Evolutionary conservation across 768 basidiomycete species (phyloP).

Genomic region (Boletus coccyginus): DNA sequence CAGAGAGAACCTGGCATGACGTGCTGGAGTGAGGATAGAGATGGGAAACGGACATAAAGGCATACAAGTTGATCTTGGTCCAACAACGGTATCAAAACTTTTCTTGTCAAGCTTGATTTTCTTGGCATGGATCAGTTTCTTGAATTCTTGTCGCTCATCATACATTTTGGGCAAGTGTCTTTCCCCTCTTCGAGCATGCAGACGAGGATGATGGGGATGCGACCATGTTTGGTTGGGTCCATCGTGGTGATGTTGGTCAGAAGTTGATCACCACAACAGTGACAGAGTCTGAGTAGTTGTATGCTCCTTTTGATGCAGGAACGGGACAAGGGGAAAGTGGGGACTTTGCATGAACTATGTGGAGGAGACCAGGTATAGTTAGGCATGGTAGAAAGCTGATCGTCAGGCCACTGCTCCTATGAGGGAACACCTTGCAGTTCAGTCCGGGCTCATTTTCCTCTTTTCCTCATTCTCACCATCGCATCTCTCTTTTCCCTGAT

Average conservation of each 20-base stretch:
- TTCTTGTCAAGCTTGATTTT: slow-evolving; percentile 85
- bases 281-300: too few relatives aligned
- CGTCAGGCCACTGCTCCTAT: too few relatives aligned
- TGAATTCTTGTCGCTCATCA: slow-evolving; percentile 77
- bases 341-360: too few relatives aligned
- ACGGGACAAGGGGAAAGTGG: slow-evolving; percentile 42
- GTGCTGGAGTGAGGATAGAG: background rate
- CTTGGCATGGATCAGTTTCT: slow-evolving; percentile 55
- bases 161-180: slow-evolving; percentile 48
- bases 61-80: slow-evolving; percentile 51
- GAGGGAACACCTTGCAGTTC: too few relatives aligned
- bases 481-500: slow-evolving; percentile 18
- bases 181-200: slow-evolving; percentile 84
- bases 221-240: slow-evolving; percentile 85
- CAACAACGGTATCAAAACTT: slow-evolving; percentile 93
- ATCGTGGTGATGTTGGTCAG: slow-evolving; percentile 21
- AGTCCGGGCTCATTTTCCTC: background rate
- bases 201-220: slow-evolving; percentile 87
- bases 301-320: too few relatives aligned
- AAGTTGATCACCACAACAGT: slow-evolving; percentile 20
- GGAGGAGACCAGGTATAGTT: too few relatives aligned
- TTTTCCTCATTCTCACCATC: background rate
- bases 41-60: too few relatives aligned
- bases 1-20: slow-evolving; percentile 56
- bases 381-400: too few relatives aligned